phyloP scores from a whole-genome alignment of 208 protist species.

The Trypanosoma avium region DNA sequence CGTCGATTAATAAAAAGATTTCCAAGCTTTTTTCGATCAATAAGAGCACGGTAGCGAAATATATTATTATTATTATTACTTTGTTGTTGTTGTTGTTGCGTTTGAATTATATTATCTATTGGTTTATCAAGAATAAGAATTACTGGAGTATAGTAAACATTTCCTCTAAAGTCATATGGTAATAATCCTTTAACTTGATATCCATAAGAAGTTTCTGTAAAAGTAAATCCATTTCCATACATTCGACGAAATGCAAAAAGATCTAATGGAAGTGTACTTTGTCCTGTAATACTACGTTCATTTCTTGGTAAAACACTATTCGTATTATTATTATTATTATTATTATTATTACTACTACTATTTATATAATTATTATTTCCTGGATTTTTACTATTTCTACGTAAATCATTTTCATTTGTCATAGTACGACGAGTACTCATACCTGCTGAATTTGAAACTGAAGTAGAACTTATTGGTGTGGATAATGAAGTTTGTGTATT shows the following conservation, averaged over 20 bases:
- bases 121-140: slow-evolving; percentile 48
- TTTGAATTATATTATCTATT: not conserved
- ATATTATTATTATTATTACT: not conserved
- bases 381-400: too few relatives aligned
- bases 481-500: not conserved
- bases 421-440: too few relatives aligned
- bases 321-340: not conserved
- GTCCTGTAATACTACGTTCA: not conserved
- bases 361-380: too few relatives aligned
- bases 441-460: too few relatives aligned
- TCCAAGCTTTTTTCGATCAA: slow-evolving; percentile 44
- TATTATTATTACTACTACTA: too few relatives aligned
- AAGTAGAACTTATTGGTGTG: too few relatives aligned
- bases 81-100: too few relatives aligned
- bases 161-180: slow-evolving; percentile 62
- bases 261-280: slow-evolving; percentile 26
- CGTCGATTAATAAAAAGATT: slow-evolving; percentile 56
- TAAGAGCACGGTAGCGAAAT: slow-evolving; percentile 52
- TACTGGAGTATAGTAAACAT: slow-evolving; percentile 74
- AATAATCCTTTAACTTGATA: slow-evolving; percentile 63
- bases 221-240: slow-evolving; percentile 64
- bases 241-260: slow-evolving; percentile 50
- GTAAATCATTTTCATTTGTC: too few relatives aligned
- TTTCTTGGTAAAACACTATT: not conserved
- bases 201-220: slow-evolving; percentile 42